Evolutionary conservation across 208 protist species (phyloP).

Genomic region (Leishmania major): DNA sequence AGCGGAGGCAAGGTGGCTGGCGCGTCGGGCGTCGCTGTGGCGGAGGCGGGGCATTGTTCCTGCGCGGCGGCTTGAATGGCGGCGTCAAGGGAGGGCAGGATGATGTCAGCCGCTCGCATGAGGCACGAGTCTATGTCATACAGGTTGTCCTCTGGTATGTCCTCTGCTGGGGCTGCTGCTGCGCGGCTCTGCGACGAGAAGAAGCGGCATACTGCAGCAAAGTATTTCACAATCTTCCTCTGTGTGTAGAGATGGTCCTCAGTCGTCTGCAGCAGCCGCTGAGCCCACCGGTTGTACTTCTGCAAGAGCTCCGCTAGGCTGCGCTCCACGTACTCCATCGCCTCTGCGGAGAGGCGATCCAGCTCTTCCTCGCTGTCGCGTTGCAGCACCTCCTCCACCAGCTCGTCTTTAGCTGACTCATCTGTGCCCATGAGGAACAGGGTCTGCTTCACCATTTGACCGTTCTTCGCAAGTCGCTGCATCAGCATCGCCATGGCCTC

Average conservation of each 20-base stretch:
- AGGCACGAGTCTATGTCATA: slow-evolving; percentile 84
- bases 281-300: slow-evolving; percentile 84
- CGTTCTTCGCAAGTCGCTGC: slow-evolving; percentile 56
- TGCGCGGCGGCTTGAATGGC: slow-evolving; percentile 35
- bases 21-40: neutral
- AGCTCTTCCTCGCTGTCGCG: slow-evolving; percentile 5
- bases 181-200: slow-evolving; percentile 34
- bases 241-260: slow-evolving; percentile 87
- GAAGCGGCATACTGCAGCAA: slow-evolving; percentile 72
- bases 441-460: slow-evolving; percentile 58
- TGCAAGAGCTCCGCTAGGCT: slow-evolving; percentile 73
- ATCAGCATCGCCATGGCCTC: slow-evolving; percentile 67
- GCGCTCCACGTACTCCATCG: slow-evolving; percentile 51
- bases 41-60: slow-evolving; percentile 6
- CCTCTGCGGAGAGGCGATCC: slow-evolving; percentile 1
- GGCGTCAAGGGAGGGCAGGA: slow-evolving; percentile 74
- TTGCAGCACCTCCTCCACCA: slow-evolving; percentile 63
- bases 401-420: slow-evolving; percentile 67
- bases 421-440: slow-evolving; percentile 82
- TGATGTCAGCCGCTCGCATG: slow-evolving; percentile 70
- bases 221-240: slow-evolving; percentile 83
- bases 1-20: neutral
- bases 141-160: slow-evolving; percentile 61
- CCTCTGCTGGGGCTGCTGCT: neutral
- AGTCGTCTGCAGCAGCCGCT: slow-evolving; percentile 70